Evolutionary conservation across 1,139 yeast genomes (phyloP).

Genomic region (Entelexis paramagnoliae): DNA sequence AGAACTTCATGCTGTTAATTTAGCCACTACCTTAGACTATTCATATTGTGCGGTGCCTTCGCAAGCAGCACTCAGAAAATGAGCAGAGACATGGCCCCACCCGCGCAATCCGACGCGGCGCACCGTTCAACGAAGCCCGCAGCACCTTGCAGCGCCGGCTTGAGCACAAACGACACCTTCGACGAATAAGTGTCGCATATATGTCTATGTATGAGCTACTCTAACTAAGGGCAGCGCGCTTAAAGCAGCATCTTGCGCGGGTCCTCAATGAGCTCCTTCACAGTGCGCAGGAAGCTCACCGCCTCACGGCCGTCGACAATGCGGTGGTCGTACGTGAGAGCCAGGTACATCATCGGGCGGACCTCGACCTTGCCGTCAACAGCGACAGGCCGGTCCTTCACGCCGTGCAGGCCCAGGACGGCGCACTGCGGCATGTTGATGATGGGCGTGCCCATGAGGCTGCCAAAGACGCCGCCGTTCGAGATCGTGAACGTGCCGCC

Average conservation of each 20-base stretch:
- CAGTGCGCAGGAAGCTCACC: slow-evolving; percentile 88
- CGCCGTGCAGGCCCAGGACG: slow-evolving; percentile 94
- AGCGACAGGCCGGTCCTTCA: slow-evolving; percentile 94
- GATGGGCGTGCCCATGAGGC: slow-evolving; percentile 96
- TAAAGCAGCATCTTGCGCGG: slow-evolving; percentile 92
- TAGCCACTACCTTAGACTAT: too few species aligned
- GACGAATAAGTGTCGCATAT: neutral
- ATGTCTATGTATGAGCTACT: neutral
- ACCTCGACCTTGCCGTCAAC: slow-evolving; percentile 92
- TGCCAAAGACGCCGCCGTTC: slow-evolving; percentile 98
- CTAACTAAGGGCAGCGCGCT: slow-evolving; percentile 26
- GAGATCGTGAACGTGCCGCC: slow-evolving; percentile 99
- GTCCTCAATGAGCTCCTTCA: slow-evolving; percentile 95
- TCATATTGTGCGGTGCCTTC: too few species aligned
- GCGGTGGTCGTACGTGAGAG: slow-evolving; percentile 97
- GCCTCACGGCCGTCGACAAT: slow-evolving; percentile 98
- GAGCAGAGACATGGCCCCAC: too few species aligned
- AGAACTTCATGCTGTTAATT: too few species aligned
- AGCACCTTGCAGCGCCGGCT: too few species aligned
- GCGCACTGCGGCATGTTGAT: slow-evolving; percentile 98
- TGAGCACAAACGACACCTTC: too few species aligned
- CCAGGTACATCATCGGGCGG: slow-evolving; percentile 99
- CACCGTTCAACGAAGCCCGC: too few species aligned
- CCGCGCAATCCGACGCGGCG: too few species aligned
- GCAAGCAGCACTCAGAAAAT: too few species aligned